A percentile compares a stretch with the other conserved stretches of the same genome.
Evolutionary conservation across 768 basidiomycete genomes (phyloP).

Genomic region (Lentinula aciculospora): DNA sequence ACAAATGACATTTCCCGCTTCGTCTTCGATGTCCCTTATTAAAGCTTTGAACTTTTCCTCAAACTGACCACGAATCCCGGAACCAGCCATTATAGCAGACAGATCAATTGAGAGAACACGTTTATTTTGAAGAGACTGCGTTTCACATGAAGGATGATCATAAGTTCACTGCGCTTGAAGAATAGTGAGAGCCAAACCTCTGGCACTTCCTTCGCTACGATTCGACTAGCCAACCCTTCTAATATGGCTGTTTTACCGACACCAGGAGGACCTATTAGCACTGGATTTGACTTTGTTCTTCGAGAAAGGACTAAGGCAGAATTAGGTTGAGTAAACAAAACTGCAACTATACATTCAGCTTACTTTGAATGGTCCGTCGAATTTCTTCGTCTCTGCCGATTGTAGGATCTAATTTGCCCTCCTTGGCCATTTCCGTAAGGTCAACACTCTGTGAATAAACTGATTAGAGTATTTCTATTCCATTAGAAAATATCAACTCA

Average conservation of each 20-base stretch:
- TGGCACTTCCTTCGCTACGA: slow-evolving; percentile 86
- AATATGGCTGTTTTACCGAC: slow-evolving; percentile 92
- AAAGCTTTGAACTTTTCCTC: slow-evolving; percentile 92
- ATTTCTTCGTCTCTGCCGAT: slow-evolving; percentile 94
- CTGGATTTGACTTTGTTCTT: slow-evolving; percentile 89
- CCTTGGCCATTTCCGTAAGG: slow-evolving; percentile 74
- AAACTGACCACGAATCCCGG: slow-evolving; percentile 88
- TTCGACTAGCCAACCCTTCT: slow-evolving; percentile 83
- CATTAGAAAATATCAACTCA: slow-evolving; percentile 16
- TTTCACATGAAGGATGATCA: not conserved
- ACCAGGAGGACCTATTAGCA: slow-evolving; percentile 47
- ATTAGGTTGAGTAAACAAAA: not conserved
- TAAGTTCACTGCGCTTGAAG: not conserved
- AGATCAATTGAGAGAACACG: slow-evolving; percentile 86
- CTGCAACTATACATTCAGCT: slow-evolving; percentile 17
- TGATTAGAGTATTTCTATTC: not conserved
- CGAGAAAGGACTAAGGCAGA: slow-evolving; percentile 63
- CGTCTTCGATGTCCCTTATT: slow-evolving; percentile 85
- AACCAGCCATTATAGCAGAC: slow-evolving; percentile 79
- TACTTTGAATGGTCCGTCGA: slow-evolving; percentile 85
- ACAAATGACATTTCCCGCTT: slow-evolving; percentile 80
- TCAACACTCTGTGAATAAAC: slow-evolving; percentile 58
- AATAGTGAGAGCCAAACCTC: slow-evolving; percentile 47
- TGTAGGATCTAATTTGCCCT: slow-evolving; percentile 85
- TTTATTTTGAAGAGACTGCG: slow-evolving; percentile 80